Evolutionary conservation across 2,329 filamentous ascomycete species (phyloP), one percentile per base, ranked within the genome.

Genomic region (Emydomyces testavorans): DNA sequence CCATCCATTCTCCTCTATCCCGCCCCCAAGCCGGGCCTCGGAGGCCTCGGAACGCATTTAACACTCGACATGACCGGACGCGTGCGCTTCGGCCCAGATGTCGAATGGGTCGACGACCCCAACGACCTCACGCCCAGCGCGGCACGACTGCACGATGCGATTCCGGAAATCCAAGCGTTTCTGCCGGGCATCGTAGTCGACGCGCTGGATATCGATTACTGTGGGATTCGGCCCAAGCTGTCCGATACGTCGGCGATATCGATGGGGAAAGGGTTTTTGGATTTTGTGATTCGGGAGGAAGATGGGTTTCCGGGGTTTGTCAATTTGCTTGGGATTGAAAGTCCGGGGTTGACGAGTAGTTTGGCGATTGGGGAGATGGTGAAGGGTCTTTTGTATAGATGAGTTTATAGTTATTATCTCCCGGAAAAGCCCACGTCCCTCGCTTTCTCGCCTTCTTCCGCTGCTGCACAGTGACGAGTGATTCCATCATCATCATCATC

Each of bases 251-350:
- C 79, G 0, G 80, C 82, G 11, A 66, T 65, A 24, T 64, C 65
- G 32, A 70, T 71, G 4, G 67, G 67, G 1, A 76, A 77, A 53
- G 80, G 77, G 0, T 94, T 94, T 60, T 74, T 83, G 52, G 92
- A 98, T 63, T 96, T 98, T 61, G 72, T 85, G 13, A 82, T 98
- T 38, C 66, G 74, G 52, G 78, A 76, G 56, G 89, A 94, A 65
- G 76, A 86, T 1, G 88, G 84, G 0, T 88, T 78, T 58, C 68
- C 76, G 1, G 89, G 86, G 1, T 95, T 90, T 75, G 75, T 96
- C 6, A 95, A 95, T 69, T 62, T 96, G 55, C 61, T 96, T 57
- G 90, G 88, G 0, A 95, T 95, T 56, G 90, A 96, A 71, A 94
- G 86, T 65, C 90, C 90, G 0, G 90, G 90, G 3, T 67, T 96